Percentiles rank a stretch among this genome's conserved stretches.
Evolutionary conservation across 2,329 filamentous ascomycete genomes (phyloP).

Genomic region (Tolypocladium paradoxum): DNA sequence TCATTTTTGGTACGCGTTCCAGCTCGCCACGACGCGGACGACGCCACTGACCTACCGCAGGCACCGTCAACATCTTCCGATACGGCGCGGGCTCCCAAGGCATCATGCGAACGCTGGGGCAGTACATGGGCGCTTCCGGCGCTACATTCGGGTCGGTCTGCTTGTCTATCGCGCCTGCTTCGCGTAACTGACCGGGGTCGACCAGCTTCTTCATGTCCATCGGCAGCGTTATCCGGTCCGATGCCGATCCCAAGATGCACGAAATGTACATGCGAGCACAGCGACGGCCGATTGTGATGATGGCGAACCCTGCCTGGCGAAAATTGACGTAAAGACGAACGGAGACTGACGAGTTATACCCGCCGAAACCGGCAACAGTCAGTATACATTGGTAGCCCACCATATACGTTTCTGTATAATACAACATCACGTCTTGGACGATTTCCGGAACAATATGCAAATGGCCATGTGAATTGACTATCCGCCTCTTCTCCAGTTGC

Average conservation of each 20-base stretch:
- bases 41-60: slow-evolving; percentile 31
- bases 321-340: slow-evolving; percentile 1
- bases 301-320: slow-evolving; percentile 27
- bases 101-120: slow-evolving; percentile 85
- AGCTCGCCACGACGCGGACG: neutral
- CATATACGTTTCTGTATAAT: neutral
- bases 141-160: slow-evolving; percentile 77
- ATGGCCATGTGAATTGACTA: neutral
- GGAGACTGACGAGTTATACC: slow-evolving; percentile 1
- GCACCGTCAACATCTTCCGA: slow-evolving; percentile 87
- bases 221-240: slow-evolving; percentile 88
- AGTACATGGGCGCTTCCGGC: slow-evolving; percentile 93
- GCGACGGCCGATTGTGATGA: slow-evolving; percentile 58
- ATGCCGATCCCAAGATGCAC: slow-evolving; percentile 65
- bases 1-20: slow-evolving; percentile 71
- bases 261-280: slow-evolving; percentile 68
- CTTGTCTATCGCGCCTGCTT: neutral
- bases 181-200: slow-evolving; percentile 8
- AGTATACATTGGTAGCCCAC: slow-evolving; percentile 1
- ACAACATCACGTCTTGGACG: neutral
- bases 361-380: neutral
- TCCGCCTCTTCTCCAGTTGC: neutral
- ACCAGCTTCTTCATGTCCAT: slow-evolving; percentile 94
- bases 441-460: neutral
- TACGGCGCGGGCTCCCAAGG: slow-evolving; percentile 90